Base-by-base conservation (phyloP, 306 rosid genomes). In the Rosa lucieae region DNA sequence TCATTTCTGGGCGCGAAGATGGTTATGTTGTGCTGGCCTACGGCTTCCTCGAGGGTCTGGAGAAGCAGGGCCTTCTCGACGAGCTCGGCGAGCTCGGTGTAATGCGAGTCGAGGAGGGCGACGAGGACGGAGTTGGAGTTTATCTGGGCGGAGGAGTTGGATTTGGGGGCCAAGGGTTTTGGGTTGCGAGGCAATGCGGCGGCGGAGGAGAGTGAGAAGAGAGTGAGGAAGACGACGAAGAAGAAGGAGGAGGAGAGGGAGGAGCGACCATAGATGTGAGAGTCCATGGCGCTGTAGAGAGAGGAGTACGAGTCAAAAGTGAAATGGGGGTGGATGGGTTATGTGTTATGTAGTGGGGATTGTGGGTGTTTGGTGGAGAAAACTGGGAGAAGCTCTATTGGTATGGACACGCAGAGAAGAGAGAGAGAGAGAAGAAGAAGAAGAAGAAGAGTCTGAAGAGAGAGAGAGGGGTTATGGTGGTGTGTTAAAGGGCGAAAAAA, bases 101-200 rank as follows among this genome's bases (percentile, higher is more conserved):
- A 95, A 52, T 85, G 99, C 7, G 99, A 95, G 72, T 95, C 99
- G 3, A 95, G 94, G 10, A 95, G 98, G 0, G 99, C 98, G 0
- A 95, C 97, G 62, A 95, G 98, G 80, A 93, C 89, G 10, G 99
- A 95, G 85, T 95, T 95, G 52, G 99, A 95, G 77, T 91, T 91
- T 3, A 95, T 87, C 68, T 88, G 98, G 32, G 6, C 51, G 0
- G 92, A 42, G 56, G 79, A 2, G 0, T 88, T 73, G 2, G 92
- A 44, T 0, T 87, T 42, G 10, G 90, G 47, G 2, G 82, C 46
- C 2, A 70, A 14, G 10, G 74, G 49, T 1, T 77, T 10, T 1
- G 89, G 51, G 67, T 78, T 77, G 6, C 48, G 82, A 1, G 90
- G 85, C 49, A 83, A 84, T 79, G 94, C 71, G 9, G 82, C 56